Conservation (phyloP, 257 asterid species). For the Misopates orontium region DNA sequence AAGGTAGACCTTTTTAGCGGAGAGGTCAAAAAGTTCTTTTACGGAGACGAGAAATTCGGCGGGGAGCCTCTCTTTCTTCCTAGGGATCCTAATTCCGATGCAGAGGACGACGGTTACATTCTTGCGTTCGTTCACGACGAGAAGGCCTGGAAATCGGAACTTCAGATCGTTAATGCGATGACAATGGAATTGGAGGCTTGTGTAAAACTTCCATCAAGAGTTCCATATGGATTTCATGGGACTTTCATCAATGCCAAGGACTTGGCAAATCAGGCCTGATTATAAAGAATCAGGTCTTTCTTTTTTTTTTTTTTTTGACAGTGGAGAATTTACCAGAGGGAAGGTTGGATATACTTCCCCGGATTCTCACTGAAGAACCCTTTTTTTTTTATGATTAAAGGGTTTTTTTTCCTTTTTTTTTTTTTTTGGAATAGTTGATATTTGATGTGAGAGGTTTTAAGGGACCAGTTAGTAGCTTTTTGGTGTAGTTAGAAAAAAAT, state of each 20-base stretch:
- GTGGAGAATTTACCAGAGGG: conserved; percentile 85
- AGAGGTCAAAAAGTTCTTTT: conserved; percentile 61
- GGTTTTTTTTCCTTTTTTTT: conserved; percentile 10
- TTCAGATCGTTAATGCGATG: conserved; percentile 73
- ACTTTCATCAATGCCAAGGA: conserved; percentile 70
- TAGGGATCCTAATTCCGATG: conserved; percentile 35
- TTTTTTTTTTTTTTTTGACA: not conserved
- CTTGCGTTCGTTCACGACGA: conserved; percentile 86
- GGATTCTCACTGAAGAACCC: conserved; percentile 53
- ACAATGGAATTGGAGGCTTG: conserved; percentile 68
- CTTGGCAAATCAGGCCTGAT: conserved; percentile 59
- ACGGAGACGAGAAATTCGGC: conserved; percentile 79
- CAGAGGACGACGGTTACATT: conserved; percentile 77
- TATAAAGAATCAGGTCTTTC: not conserved
- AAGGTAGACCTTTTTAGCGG: conserved; percentile 83
- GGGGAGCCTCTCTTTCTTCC: conserved; percentile 96
- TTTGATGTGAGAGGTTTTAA: conserved; percentile 52
- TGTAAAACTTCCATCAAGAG: conserved; percentile 77
- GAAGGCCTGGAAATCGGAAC: conserved; percentile 66
- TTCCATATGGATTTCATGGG: conserved; percentile 95
- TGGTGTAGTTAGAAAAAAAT: conserved; percentile 52
- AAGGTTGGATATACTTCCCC: conserved; percentile 73
- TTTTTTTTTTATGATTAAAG: conserved; percentile 22
- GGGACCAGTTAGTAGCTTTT: conserved; percentile 85
- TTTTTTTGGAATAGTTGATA: too few species aligned